Evolutionary conservation across 2,329 filamentous ascomycete species (phyloP), one percentile per base, ranked within the genome.

Genomic region (Colletotrichum plurivorum): DNA sequence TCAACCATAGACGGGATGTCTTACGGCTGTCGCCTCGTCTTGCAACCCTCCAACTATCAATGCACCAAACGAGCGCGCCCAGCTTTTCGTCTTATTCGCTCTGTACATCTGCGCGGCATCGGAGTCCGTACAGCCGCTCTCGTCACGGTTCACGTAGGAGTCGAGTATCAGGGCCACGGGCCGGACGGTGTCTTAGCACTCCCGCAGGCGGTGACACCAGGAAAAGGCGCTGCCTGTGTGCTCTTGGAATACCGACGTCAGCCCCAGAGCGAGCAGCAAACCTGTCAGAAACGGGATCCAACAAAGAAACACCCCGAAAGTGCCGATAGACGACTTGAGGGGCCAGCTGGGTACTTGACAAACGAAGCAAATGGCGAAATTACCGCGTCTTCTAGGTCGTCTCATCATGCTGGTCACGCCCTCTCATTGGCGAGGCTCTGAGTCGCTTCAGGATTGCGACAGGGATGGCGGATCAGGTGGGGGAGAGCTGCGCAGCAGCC

Each of bases 311-410:
- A 46, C 16, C 20, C 59, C 51, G 31, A 65, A 61, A 60, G 31
- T 46, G 62, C 61, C 62, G 55, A 61, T 60, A 46, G 13, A 43
- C 16, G 31, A 36, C 54, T 55, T 20, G 56, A 56, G 22, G 62
- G 53, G 31, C 31, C 39, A 51, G 31, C 49, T 46, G 13, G 36
- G 13, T 12, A 27, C 49, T 60, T 55, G 36, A 20, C 66, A 65
- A 59, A 54, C 55, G 56, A 54, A 66, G 67, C 49, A 67, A 16
- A 43, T 61, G 51, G 51, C 67, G 67, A 69, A 53, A 69, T 69
- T 67, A 57, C 51, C 16, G 27, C 43, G 12, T 18, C 45, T 67
- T 56, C 67, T 45, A 20, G 53, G 54, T 46, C 60, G 66, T 69
- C 67, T 69, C 62, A 61, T 41, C n/a, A 27, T 48, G 20, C 45